These are phyloP conservation scores for Starmera dryadoides DNA, from an alignment of 805 yeast species.

Conservation along the genomic window DNA sequence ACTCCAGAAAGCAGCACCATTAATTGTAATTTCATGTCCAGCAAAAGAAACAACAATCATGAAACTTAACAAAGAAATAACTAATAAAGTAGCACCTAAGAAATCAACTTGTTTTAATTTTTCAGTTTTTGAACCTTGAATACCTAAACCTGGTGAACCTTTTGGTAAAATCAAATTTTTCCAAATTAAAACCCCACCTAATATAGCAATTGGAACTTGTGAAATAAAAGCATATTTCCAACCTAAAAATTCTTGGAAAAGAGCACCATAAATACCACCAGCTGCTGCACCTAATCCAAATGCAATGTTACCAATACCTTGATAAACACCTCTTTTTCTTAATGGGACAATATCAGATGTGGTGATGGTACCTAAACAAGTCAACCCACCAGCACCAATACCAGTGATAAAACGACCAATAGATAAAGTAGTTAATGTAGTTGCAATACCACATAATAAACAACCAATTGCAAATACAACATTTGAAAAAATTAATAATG, in stretches of 20 bases:
- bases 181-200: constrained; percentile 32
- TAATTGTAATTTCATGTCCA: constrained; percentile 46
- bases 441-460: constrained; percentile 27
- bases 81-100: constrained; percentile 56
- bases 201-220: constrained; percentile 45
- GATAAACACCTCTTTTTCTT: constrained; percentile 69
- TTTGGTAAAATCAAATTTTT: constrained; percentile 30
- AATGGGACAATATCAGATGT: constrained; percentile 71
- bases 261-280: constrained; percentile 61
- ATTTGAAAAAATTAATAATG: constrained; percentile 30
- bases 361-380: constrained; percentile 63
- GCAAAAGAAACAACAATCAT: constrained; percentile 63
- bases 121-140: constrained; percentile 32
- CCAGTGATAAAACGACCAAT: constrained; percentile 69
- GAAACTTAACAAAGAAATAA: constrained; percentile 46
- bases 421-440: constrained; percentile 22
- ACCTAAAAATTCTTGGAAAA: constrained; percentile 42
- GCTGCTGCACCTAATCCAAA: constrained; percentile 69
- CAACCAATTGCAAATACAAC: constrained; percentile 36
- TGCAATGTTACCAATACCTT: constrained; percentile 69
- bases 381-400: constrained; percentile 83
- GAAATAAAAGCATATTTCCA: constrained; percentile 60
- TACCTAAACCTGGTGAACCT: constrained; percentile 51
- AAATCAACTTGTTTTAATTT: constrained; percentile 57
- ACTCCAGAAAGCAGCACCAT: constrained; percentile 31